A percentile compares a stretch with the other conserved stretches of the same genome.
Conservation (phyloP, 2,329 filamentous ascomycete species). For the Fonsecaea nubica region DNA sequence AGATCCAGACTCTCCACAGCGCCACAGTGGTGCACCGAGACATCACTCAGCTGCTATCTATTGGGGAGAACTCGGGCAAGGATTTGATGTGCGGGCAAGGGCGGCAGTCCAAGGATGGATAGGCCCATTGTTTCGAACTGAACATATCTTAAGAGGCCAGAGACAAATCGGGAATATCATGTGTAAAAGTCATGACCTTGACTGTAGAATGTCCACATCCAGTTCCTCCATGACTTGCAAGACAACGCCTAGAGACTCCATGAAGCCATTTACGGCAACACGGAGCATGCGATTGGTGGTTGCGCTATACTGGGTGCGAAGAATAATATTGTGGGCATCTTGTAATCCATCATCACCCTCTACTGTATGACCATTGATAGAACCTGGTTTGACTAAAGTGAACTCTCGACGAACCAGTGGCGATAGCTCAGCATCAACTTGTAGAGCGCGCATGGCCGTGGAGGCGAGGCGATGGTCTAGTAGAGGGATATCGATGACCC, state of each 20-base stretch:
- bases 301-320: conserved; percentile 79
- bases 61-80: not conserved
- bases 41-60: not conserved
- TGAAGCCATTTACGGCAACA: conserved; percentile 94
- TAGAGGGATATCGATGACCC: conserved; percentile 78
- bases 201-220: conserved; percentile 78
- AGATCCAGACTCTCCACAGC: not conserved
- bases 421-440: conserved; percentile 89
- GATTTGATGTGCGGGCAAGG: not conserved
- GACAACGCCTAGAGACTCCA: conserved; percentile 85
- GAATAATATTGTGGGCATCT: conserved; percentile 57
- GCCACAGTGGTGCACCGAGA: not conserved
- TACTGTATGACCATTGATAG: conserved; percentile 36
- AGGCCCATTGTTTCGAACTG: not conserved
- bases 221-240: conserved; percentile 89
- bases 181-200: conserved; percentile 21
- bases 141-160: not conserved
- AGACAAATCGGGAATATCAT: not conserved
- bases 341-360: conserved; percentile 35
- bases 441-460: conserved; percentile 75
- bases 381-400: conserved; percentile 54
- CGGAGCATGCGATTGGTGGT: conserved; percentile 96
- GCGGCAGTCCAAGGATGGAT: not conserved
- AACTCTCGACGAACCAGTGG: conserved; percentile 78
- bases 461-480: conserved; percentile 78